These are phyloP conservation scores for Hortaea sp. DNA, from an alignment of 2,329 filamentous ascomycete species.

Conservation along the genomic window DNA sequence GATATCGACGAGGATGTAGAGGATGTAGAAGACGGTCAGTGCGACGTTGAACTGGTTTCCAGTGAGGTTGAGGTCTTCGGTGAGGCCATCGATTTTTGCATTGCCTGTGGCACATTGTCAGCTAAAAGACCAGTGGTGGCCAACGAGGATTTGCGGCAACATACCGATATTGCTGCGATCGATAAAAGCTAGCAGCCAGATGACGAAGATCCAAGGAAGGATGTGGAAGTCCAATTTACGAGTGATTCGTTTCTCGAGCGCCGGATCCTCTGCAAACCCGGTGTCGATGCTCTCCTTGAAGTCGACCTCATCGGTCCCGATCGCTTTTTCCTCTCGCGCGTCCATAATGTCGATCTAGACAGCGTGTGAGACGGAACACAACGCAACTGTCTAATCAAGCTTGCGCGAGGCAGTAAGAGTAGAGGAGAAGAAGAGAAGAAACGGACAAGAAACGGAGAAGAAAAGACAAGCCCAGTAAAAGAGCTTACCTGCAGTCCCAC, in stretches of 20 bases:
- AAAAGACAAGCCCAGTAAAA: background rate
- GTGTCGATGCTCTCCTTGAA: background rate
- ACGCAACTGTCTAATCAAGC: too few relatives aligned
- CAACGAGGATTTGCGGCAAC: background rate
- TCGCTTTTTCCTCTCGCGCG: background rate
- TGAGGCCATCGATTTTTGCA: conserved; percentile 33
- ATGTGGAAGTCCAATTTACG: conserved; percentile 34
- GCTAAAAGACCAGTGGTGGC: background rate
- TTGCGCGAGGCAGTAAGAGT: background rate
- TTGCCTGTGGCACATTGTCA: conserved; percentile 19
- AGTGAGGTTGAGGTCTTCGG: conserved; percentile 29
- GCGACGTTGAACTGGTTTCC: conserved; percentile 34
- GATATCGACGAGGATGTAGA: conserved; percentile 33
- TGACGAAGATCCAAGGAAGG: conserved; percentile 36
- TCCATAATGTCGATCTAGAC: background rate
- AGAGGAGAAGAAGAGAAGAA: background rate
- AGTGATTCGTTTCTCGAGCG: conserved; percentile 21
- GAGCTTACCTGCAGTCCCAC: background rate
- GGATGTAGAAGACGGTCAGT: conserved; percentile 36
- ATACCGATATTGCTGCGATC: conserved; percentile 28
- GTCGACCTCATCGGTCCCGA: conserved; percentile 4
- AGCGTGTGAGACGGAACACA: background rate
- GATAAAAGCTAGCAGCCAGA: conserved; percentile 41
- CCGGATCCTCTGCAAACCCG: conserved; percentile 1
- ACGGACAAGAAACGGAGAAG: background rate